A percentile compares a stretch with the other conserved stretches of the same genome.
Conservation (phyloP, 371 early-diverging fungal genomes). For the Mucor mucedo region DNA sequence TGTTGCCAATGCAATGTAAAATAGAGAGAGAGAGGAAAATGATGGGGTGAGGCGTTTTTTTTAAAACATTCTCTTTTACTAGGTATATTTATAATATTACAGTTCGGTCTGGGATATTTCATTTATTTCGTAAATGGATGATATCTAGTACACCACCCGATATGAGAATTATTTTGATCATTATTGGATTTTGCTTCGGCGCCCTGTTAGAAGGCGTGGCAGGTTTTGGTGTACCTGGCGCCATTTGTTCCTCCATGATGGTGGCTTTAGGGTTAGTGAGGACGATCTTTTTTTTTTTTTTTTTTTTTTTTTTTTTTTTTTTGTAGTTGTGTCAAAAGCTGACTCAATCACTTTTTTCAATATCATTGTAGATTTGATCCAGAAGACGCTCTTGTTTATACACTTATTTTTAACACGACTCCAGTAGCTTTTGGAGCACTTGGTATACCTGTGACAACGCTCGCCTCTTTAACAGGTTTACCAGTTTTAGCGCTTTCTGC, state of each 20-base stretch:
- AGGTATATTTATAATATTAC: slow-evolving; percentile 49
- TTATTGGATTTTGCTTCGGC: slow-evolving; percentile 47
- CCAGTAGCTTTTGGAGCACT: slow-evolving; percentile 24
- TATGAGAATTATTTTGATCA: slow-evolving; percentile 40
- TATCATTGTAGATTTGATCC: slow-evolving; percentile 36
- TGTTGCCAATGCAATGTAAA: slow-evolving; percentile 48
- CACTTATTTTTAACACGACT: slow-evolving; percentile 22
- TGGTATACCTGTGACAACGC: slow-evolving; percentile 31
- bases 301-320: neutral
- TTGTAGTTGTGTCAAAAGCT: neutral
- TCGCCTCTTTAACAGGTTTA: slow-evolving; percentile 39
- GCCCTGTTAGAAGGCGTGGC: slow-evolving; percentile 52
- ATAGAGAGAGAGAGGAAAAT: neutral
- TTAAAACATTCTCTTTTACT: slow-evolving; percentile 4
- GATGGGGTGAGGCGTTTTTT: neutral
- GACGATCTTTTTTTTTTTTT: slow-evolving; percentile 1
- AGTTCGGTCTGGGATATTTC: slow-evolving; percentile 45
- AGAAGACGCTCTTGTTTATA: slow-evolving; percentile 30
- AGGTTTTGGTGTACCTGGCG: slow-evolving; percentile 55
- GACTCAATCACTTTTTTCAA: neutral
- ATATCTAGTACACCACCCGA: slow-evolving; percentile 46
- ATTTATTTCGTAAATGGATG: slow-evolving; percentile 53
- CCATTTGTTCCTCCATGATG: slow-evolving; percentile 52
- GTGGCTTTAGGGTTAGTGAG: slow-evolving; percentile 41
- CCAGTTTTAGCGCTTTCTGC: slow-evolving; percentile 37